Conservation (phyloP, 768 basidiomycete species). For the Phaeotremella fagi region DNA sequence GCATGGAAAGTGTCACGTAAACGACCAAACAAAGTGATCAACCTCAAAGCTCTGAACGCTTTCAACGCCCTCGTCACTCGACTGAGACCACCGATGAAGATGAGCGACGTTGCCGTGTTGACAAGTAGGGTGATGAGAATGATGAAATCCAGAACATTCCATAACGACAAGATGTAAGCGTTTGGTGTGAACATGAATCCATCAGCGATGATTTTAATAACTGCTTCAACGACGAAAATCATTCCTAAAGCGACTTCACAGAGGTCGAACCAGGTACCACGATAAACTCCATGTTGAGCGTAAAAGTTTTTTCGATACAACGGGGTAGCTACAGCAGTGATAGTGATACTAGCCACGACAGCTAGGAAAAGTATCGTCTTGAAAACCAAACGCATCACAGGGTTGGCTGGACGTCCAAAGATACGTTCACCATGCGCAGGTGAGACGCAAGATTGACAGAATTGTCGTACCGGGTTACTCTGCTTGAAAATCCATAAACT, state of each 20-base stretch:
- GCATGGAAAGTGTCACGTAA: slow-evolving; percentile 80
- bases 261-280: slow-evolving; percentile 81
- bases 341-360: slow-evolving; percentile 73
- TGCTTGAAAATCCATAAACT: slow-evolving; percentile 86
- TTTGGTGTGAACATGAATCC: slow-evolving; percentile 68
- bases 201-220: slow-evolving; percentile 87
- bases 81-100: slow-evolving; percentile 71
- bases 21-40: slow-evolving; percentile 81
- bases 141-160: slow-evolving; percentile 85
- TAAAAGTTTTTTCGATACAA: slow-evolving; percentile 73
- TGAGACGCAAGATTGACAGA: slow-evolving; percentile 76
- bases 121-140: slow-evolving; percentile 72
- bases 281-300: slow-evolving; percentile 56
- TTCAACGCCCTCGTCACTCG: slow-evolving; percentile 80
- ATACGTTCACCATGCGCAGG: slow-evolving; percentile 83
- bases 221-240: slow-evolving; percentile 68
- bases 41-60: slow-evolving; percentile 76
- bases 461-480: slow-evolving; percentile 62
- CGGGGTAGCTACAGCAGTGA: slow-evolving; percentile 79
- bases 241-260: slow-evolving; percentile 69
- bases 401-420: slow-evolving; percentile 67
- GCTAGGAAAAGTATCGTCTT: slow-evolving; percentile 67
- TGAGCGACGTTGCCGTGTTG: slow-evolving; percentile 66
- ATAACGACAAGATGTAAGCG: slow-evolving; percentile 82
- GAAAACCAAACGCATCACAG: slow-evolving; percentile 64